Conservation (phyloP, 441 rosid genomes). For the Lepidium campestre region DNA sequence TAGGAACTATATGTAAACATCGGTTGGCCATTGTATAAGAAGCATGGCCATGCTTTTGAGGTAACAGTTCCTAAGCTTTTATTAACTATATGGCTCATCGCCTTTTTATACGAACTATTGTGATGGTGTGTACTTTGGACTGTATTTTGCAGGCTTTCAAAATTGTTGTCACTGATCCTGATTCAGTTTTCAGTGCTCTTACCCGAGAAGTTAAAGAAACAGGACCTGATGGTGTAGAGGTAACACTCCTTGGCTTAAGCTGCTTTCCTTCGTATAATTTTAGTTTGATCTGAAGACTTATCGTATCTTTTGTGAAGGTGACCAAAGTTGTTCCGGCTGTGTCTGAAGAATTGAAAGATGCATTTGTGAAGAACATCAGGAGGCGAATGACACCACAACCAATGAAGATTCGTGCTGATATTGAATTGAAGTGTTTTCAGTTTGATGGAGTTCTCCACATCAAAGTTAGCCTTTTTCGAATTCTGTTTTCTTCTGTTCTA, state of each 20-base stretch:
- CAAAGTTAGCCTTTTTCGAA: slow-evolving; percentile 39
- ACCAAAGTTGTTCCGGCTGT: slow-evolving; percentile 76
- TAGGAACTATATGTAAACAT: slow-evolving; percentile 82
- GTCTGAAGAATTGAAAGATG: slow-evolving; percentile 78
- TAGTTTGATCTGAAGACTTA: neutral
- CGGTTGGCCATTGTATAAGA: slow-evolving; percentile 93
- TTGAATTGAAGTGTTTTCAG: slow-evolving; percentile 95
- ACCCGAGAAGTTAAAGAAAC: slow-evolving; percentile 74
- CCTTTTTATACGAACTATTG: neutral
- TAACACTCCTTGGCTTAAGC: slow-evolving; percentile 18
- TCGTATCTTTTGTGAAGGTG: slow-evolving; percentile 33
- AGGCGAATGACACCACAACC: slow-evolving; percentile 98
- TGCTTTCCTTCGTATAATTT: neutral
- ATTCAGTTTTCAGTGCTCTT: slow-evolving; percentile 65
- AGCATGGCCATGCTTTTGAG: slow-evolving; percentile 95
- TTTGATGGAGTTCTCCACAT: slow-evolving; percentile 96
- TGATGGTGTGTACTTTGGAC: neutral
- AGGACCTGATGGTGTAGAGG: slow-evolving; percentile 92
- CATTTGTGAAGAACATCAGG: slow-evolving; percentile 73
- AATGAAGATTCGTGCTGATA: slow-evolving; percentile 87
- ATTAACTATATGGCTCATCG: neutral
- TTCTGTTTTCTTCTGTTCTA: neutral
- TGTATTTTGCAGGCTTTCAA: slow-evolving; percentile 69
- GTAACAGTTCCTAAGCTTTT: slow-evolving; percentile 30
- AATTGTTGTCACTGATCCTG: slow-evolving; percentile 84